phyloP scores from a whole-genome alignment of 2,329 filamentous ascomycete species.

The Aspergillus sp. region DNA sequence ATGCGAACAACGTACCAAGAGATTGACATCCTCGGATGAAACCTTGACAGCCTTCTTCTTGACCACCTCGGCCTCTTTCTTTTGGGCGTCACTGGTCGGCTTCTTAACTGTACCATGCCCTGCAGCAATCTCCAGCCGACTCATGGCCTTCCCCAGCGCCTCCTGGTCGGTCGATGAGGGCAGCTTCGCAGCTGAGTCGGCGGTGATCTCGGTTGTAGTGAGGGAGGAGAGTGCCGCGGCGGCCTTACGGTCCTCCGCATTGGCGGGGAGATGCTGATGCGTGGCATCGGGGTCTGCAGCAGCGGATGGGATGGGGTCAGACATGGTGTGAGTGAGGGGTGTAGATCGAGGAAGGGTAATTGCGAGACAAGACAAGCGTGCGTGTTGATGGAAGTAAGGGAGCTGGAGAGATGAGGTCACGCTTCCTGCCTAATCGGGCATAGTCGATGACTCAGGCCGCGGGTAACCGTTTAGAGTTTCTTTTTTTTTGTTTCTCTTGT shows the following conservation, averaged over 20 bases:
- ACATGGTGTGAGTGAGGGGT: not conserved
- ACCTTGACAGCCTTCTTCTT: conserved; percentile 47
- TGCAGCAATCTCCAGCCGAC: conserved; percentile 44
- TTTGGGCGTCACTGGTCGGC: conserved; percentile 21
- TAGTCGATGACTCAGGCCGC: conserved; percentile 16
- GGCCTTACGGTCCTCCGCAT: conserved; percentile 51
- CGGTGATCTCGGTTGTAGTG: conserved; percentile 39
- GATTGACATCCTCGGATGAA: conserved; percentile 42
- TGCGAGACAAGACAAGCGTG: not conserved
- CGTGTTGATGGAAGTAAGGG: not conserved
- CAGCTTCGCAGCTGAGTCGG: conserved; percentile 31
- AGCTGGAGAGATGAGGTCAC: not conserved
- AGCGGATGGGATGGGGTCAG: conserved; percentile 41
- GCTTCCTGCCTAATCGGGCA: not conserved
- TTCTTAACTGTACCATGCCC: conserved; percentile 23
- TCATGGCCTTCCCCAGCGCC: conserved; percentile 50
- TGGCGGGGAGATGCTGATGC: conserved; percentile 36
- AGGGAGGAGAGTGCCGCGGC: conserved; percentile 49
- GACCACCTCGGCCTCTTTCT: conserved; percentile 27
- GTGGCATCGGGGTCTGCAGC: conserved; percentile 32
- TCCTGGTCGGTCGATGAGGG: conserved; percentile 44
- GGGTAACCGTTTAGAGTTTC: conserved; percentile 11
- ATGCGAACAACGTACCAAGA: conserved; percentile 41
- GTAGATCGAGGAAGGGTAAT: not conserved
- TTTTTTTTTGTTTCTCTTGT: conserved; percentile 4